phyloP scores from a whole-genome alignment of 768 basidiomycete genomes.

The Termitomyces sp. region DNA sequence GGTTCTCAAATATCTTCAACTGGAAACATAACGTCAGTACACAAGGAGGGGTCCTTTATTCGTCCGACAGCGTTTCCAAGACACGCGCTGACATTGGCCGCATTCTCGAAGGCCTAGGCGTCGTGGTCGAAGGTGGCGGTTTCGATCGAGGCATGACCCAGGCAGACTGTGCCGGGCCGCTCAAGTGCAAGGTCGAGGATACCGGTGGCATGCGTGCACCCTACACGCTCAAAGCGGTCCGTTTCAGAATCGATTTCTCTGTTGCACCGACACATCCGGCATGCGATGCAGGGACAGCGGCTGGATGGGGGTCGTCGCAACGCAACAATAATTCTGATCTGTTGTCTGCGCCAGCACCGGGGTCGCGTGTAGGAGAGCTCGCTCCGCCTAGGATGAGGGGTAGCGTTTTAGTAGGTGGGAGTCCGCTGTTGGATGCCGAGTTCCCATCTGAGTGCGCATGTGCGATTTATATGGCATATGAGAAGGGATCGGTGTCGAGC shows the following conservation, averaged over 20 bases:
- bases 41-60: constrained; percentile 43
- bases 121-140: constrained; percentile 37
- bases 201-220: constrained; percentile 30
- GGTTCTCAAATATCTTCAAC: constrained; percentile 95
- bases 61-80: constrained; percentile 44
- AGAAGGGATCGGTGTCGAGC: constrained; percentile 87
- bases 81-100: constrained; percentile 64
- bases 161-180: constrained; percentile 21
- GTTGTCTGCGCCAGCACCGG: constrained; percentile 11
- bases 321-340: constrained; percentile 8
- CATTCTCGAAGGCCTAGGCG: constrained; percentile 61
- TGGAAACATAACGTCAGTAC: constrained; percentile 64
- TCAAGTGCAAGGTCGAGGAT: constrained; percentile 53
- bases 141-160: constrained; percentile 19
- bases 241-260: constrained; percentile 79
- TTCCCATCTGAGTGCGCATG: constrained; percentile 42
- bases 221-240: constrained; percentile 62
- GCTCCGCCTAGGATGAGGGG: constrained; percentile 18
- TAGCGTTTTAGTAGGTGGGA: constrained; percentile 19
- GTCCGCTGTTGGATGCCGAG: constrained; percentile 13
- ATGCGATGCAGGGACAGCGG: background rate
- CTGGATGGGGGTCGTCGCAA: constrained; percentile 1
- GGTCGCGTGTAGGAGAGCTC: background rate
- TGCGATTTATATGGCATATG: constrained; percentile 73
- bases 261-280: constrained; percentile 22